These are phyloP conservation scores for Naegleria fowleri DNA, from an alignment of 208 protist species.

Conservation along the genomic window DNA sequence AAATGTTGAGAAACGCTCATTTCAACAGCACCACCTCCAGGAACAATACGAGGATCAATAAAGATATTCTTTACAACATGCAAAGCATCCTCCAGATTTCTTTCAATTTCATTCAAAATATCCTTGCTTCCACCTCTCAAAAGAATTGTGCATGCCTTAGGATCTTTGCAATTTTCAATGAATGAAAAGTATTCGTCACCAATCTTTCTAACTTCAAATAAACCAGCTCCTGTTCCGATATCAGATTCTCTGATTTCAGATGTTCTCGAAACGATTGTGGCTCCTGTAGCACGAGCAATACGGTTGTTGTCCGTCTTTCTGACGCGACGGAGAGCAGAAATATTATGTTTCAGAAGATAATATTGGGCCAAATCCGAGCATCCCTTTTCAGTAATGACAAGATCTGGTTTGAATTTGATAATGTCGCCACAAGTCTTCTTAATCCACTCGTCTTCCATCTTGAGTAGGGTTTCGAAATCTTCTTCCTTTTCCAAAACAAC, in stretches of 20 bases:
- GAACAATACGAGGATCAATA: slow-evolving; percentile 90
- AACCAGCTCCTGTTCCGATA: slow-evolving; percentile 87
- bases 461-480: slow-evolving; percentile 92
- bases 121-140: slow-evolving; percentile 98
- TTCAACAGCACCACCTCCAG: slow-evolving; percentile 97
- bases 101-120: slow-evolving; percentile 92
- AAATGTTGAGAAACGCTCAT: slow-evolving; percentile 88
- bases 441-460: slow-evolving; percentile 98
- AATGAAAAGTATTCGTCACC: slow-evolving; percentile 99
- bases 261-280: slow-evolving; percentile 93
- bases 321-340: slow-evolving; percentile 94
- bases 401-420: slow-evolving; percentile 95
- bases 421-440: slow-evolving; percentile 93
- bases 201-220: slow-evolving; percentile 98
- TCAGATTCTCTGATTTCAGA: slow-evolving; percentile 94
- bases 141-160: slow-evolving; percentile 98
- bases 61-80: slow-evolving; percentile 96
- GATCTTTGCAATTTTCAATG: slow-evolving; percentile 93
- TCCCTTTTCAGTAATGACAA: slow-evolving; percentile 99
- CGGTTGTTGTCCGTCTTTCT: slow-evolving; percentile 99
- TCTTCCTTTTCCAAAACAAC: slow-evolving; percentile 94
- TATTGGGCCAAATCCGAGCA: slow-evolving; percentile 97
- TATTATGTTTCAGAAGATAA: slow-evolving; percentile 92
- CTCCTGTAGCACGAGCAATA: slow-evolving; percentile 93
- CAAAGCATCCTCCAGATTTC: slow-evolving; percentile 98